Conservation (phyloP, 768 basidiomycete species). For the Polyporus arcularius region DNA sequence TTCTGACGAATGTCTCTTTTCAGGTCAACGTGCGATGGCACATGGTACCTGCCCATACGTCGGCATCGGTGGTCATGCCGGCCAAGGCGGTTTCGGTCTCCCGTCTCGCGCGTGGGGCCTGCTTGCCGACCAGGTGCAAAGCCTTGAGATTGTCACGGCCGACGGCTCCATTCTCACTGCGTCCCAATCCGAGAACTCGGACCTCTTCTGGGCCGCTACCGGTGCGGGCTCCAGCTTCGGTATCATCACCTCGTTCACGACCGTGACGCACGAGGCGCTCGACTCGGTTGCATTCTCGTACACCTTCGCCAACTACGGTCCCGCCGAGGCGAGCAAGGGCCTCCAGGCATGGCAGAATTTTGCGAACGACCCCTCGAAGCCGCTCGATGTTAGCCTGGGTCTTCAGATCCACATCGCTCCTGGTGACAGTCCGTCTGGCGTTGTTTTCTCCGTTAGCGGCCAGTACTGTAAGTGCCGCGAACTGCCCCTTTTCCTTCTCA, state of each 20-base stretch:
- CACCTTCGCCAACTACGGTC: not conserved
- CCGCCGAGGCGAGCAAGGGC: not conserved
- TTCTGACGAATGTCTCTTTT: too few relatives aligned
- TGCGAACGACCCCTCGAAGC: not conserved
- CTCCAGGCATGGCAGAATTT: constrained; percentile 6
- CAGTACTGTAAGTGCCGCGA: not conserved
- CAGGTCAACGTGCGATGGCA: not conserved
- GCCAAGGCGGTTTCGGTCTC: not conserved
- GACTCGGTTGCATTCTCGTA: constrained; percentile 4
- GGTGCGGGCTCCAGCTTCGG: constrained; percentile 4
- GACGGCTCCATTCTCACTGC: not conserved
- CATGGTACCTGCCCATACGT: constrained; percentile 2
- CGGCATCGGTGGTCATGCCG: constrained; percentile 1
- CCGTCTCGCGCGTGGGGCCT: not conserved
- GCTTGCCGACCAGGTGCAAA: not conserved
- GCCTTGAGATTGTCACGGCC: constrained; percentile 2
- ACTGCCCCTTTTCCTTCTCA: not conserved
- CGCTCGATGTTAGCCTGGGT: not conserved
- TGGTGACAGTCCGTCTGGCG: not conserved
- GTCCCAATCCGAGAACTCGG: not conserved
- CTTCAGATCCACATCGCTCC: constrained; percentile 1
- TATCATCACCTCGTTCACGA: constrained; percentile 6
- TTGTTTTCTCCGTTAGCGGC: not conserved
- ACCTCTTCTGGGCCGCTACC: constrained; percentile 5
- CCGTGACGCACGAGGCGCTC: not conserved